Percentiles rank a stretch among this genome's conserved stretches.
Evolutionary conservation across 208 protist genomes (phyloP).

Genomic region (Acanthamoeba lenticulata): DNA sequence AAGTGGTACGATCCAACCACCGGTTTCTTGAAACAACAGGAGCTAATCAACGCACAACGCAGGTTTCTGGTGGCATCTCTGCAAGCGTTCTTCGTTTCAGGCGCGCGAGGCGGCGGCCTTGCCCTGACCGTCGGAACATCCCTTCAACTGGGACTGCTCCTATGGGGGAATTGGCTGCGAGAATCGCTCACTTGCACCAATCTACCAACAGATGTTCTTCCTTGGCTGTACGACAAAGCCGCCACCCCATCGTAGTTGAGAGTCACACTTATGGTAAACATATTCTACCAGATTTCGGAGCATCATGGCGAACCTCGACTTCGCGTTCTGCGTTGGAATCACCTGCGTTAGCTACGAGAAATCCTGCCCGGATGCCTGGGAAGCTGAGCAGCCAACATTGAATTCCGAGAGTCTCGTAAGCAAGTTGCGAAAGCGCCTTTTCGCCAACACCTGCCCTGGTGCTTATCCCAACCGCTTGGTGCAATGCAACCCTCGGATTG

Average conservation of each 20-base stretch:
- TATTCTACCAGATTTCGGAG: too few species aligned
- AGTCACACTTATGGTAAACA: too few species aligned
- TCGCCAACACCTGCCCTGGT: conserved; percentile 8
- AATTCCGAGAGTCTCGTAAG: too few species aligned
- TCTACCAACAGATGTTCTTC: background rate
- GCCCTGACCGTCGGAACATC: background rate
- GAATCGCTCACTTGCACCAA: background rate
- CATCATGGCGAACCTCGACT: too few species aligned
- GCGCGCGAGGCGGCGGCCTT: background rate
- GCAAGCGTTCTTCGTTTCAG: background rate
- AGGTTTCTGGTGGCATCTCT: background rate
- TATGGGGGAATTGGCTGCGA: background rate
- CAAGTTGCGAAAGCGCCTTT: background rate
- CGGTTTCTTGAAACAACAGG: background rate
- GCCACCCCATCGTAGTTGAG: background rate
- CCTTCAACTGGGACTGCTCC: background rate
- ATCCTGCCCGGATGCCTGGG: too few species aligned
- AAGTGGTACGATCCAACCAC: conserved; percentile 12
- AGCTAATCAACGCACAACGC: too few species aligned
- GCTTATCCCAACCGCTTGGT: background rate
- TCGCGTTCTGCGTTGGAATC: too few species aligned
- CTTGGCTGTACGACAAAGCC: background rate
- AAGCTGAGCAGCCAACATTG: too few species aligned
- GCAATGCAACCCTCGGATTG: background rate
- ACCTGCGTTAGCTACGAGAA: background rate